A percentile compares a stretch with the other conserved stretches of the same genome.
These are phyloP conservation scores for Globisporangium rhizosaccharum DNA, from an alignment of 352 stramenopile genomes.

Conservation along the genomic window DNA sequence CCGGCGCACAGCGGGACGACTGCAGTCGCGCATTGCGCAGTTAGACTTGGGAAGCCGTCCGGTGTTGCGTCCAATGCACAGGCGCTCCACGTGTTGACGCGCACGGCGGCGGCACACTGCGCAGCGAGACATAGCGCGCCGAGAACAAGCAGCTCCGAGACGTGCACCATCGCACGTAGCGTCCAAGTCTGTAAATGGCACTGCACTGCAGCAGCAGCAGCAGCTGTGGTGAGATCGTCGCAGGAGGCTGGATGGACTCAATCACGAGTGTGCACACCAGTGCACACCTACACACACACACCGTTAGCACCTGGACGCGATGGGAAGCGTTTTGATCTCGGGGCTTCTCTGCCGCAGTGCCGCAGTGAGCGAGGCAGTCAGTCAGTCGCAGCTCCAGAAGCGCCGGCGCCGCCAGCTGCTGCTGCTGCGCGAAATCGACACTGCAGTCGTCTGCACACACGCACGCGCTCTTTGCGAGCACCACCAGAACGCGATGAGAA, in stretches of 20 bases:
- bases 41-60: constrained; percentile 20
- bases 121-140: background rate
- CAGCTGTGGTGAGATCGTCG: background rate
- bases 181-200: background rate
- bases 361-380: background rate
- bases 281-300: background rate
- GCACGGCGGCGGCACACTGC: constrained; percentile 2
- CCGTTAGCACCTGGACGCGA: background rate
- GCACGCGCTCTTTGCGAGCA: background rate
- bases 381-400: background rate
- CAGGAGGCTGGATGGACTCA: background rate
- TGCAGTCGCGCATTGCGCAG: constrained; percentile 32
- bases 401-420: no score
- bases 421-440: background rate
- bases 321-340: background rate
- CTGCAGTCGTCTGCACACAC: background rate
- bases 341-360: background rate
- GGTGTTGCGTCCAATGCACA: constrained; percentile 26
- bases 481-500: background rate
- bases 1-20: constrained; percentile 43
- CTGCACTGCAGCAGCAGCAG: background rate
- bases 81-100: constrained; percentile 25
- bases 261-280: background rate
- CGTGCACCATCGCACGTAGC: background rate
- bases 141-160: background rate